phyloP scores from a whole-genome alignment of 306 rosid genomes.

The Castanea sativa region DNA sequence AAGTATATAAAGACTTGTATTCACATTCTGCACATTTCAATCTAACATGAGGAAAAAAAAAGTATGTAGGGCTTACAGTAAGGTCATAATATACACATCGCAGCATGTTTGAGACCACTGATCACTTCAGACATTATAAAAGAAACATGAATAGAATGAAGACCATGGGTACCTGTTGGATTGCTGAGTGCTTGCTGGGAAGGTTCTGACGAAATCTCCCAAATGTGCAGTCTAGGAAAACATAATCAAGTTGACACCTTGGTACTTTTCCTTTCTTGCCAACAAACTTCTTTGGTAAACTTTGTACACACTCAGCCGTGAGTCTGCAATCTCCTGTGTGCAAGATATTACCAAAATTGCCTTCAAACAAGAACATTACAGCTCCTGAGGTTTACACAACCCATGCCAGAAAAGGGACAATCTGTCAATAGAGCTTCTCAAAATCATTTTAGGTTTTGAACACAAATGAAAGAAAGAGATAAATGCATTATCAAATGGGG shows the following conservation, averaged over 20 bases:
- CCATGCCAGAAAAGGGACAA: constrained; percentile 35
- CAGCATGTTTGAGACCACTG: neutral
- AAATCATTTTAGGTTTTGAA: neutral
- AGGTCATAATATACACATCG: neutral
- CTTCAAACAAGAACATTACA: constrained; percentile 86
- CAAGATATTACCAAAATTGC: constrained; percentile 63
- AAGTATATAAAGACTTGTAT: neutral
- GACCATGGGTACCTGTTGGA: constrained; percentile 45
- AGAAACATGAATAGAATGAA: neutral
- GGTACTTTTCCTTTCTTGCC: constrained; percentile 63
- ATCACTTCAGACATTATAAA: too few relatives aligned
- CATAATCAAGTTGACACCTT: constrained; percentile 50
- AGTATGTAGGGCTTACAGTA: too few relatives aligned
- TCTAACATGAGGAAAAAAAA: neutral
- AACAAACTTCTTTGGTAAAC: constrained; percentile 58
- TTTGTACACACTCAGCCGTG: constrained; percentile 56
- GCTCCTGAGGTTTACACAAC: constrained; percentile 52
- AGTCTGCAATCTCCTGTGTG: constrained; percentile 92
- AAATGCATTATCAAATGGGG: too few relatives aligned
- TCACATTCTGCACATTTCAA: neutral
- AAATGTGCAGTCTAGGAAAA: constrained; percentile 34
- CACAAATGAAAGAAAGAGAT: neutral
- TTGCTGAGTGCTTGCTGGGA: constrained; percentile 62
- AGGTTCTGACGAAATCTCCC: constrained; percentile 36
- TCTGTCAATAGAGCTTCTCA: constrained; percentile 31